Evolutionary conservation across 1,284 basidiomycete genomes (phyloP).

Genomic region (Moesziomyces antarcticus): DNA sequence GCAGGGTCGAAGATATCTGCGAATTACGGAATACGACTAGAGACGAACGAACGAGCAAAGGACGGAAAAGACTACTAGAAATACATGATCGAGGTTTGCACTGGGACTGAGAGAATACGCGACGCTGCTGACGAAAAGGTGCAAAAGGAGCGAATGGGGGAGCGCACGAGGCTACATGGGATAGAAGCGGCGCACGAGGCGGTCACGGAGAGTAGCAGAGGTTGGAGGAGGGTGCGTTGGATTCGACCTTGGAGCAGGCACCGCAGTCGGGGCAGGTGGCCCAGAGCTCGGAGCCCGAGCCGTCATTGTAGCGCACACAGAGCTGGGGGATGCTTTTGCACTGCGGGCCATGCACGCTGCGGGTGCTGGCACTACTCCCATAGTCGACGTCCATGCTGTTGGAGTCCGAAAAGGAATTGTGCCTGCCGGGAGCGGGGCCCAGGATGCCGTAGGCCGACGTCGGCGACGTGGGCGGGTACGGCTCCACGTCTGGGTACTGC

Average conservation of each 20-base stretch:
- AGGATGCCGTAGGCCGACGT: constrained; percentile 34
- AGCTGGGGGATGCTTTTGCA: constrained; percentile 61
- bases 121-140: neutral
- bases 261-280: constrained; percentile 55
- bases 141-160: constrained; percentile 1
- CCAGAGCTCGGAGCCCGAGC: constrained; percentile 54
- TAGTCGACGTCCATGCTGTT: constrained; percentile 42
- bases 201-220: constrained; percentile 47
- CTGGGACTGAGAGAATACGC: neutral
- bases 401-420: constrained; percentile 5
- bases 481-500: constrained; percentile 31
- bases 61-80: neutral
- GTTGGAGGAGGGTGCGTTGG: constrained; percentile 15
- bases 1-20: too few species aligned
- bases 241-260: constrained; percentile 40
- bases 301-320: constrained; percentile 52
- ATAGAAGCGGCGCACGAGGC: constrained; percentile 13
- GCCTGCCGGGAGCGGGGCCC: constrained; percentile 23
- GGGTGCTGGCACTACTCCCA: constrained; percentile 11
- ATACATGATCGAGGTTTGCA: constrained; percentile 5
- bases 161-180: constrained; percentile 7
- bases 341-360: constrained; percentile 37
- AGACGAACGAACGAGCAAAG: too few species aligned
- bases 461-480: constrained; percentile 33
- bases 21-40: too few species aligned